Conservation (phyloP, 768 basidiomycete genomes). For the Boletus rufocinnamomeus region DNA sequence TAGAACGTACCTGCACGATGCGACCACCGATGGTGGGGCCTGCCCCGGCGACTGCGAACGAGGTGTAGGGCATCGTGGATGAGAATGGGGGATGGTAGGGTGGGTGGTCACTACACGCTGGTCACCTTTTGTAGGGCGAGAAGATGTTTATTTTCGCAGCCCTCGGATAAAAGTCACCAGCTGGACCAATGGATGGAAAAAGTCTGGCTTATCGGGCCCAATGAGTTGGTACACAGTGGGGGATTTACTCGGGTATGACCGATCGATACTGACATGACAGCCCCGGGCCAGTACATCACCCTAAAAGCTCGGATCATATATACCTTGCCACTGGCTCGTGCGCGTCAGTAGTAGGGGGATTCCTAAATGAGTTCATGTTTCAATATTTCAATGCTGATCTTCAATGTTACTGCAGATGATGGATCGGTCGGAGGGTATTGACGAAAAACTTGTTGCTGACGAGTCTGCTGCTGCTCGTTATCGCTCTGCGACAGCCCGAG, state of each 20-base stretch:
- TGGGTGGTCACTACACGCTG: neutral
- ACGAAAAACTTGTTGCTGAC: neutral
- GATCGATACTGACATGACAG: neutral
- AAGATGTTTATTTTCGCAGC: constrained; percentile 7
- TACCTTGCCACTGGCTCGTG: no score
- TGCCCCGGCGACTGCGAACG: constrained; percentile 39
- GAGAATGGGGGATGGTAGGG: neutral
- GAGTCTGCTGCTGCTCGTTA: neutral
- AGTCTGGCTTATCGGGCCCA: neutral
- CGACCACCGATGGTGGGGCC: constrained; percentile 39
- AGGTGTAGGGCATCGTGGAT: constrained; percentile 32
- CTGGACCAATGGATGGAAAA: neutral
- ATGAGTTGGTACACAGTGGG: neutral
- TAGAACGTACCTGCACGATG: constrained; percentile 30
- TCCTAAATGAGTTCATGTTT: neutral
- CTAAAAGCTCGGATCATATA: no score
- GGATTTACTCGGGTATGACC: neutral
- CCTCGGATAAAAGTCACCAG: neutral
- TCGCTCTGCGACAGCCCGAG: neutral
- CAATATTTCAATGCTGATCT: neutral
- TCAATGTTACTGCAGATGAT: neutral
- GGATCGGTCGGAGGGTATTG: neutral
- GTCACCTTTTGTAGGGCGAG: constrained; percentile 2
- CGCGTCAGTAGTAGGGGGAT: no score
- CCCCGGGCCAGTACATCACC: neutral